Conservation (phyloP, 176 grass and related monocot species). For the Eleusine coracana region DNA sequence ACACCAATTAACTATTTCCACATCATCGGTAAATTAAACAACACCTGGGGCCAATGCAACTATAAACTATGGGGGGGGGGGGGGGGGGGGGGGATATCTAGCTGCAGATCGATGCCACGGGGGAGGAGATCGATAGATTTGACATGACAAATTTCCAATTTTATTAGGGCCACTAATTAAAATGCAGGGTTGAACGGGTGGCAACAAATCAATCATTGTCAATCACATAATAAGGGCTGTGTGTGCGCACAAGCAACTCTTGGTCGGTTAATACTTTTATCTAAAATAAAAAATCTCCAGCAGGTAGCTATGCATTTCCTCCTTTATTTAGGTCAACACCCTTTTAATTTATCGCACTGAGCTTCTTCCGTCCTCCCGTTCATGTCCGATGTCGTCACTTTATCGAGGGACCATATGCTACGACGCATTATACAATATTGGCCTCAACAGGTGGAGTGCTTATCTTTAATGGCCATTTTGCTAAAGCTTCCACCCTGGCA, state of each 20-base stretch:
- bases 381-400: slow-evolving; percentile 36
- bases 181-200: slow-evolving; percentile 46
- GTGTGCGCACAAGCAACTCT: slow-evolving; percentile 35
- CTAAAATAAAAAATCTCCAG: slow-evolving; percentile 21
- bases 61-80: slow-evolving; percentile 28
- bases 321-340: slow-evolving; percentile 48
- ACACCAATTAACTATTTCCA: slow-evolving; percentile 30
- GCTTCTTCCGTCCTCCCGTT: slow-evolving; percentile 38
- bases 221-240: slow-evolving; percentile 38
- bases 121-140: slow-evolving; percentile 40
- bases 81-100: slow-evolving; percentile 33
- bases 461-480: slow-evolving; percentile 56
- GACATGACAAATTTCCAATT: slow-evolving; percentile 50
- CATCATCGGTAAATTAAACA: slow-evolving; percentile 23
- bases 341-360: slow-evolving; percentile 38
- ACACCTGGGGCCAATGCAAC: slow-evolving; percentile 19
- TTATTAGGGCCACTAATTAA: slow-evolving; percentile 33
- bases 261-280: slow-evolving; percentile 60
- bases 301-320: background rate
- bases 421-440: slow-evolving; percentile 40
- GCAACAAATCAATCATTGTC: slow-evolving; percentile 65
- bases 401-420: slow-evolving; percentile 47
- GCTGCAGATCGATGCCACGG: slow-evolving; percentile 28
- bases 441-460: slow-evolving; percentile 56
- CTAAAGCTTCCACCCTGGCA: slow-evolving; percentile 49